Conservation (phyloP, 768 basidiomycete species). For the Gyrodon lividus region DNA sequence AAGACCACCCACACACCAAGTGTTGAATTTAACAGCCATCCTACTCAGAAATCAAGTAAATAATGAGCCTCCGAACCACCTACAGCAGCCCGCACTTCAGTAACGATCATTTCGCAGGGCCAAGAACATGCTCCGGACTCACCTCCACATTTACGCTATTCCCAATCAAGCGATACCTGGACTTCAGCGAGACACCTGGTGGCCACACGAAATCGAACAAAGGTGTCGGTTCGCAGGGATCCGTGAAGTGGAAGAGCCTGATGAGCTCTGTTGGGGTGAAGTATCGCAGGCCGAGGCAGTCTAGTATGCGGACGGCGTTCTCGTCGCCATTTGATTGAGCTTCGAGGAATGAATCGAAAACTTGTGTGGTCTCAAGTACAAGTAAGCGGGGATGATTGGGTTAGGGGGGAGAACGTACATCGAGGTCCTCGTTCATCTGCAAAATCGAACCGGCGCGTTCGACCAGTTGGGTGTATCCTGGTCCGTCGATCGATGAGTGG, state of each 20-base stretch:
- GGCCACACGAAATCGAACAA: conserved; percentile 59
- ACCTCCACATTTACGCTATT: conserved; percentile 83
- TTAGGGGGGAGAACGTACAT: conserved; percentile 42
- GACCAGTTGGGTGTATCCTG: conserved; percentile 75
- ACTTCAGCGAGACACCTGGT: conserved; percentile 53
- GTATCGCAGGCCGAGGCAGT: conserved; percentile 65
- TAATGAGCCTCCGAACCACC: conserved; percentile 55
- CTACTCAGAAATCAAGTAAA: conserved; percentile 49
- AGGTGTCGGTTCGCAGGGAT: conserved; percentile 4
- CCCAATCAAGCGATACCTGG: conserved; percentile 74
- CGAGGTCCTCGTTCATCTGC: conserved; percentile 64
- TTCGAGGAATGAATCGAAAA: conserved; percentile 55
- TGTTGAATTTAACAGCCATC: neutral
- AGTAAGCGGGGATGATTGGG: neutral
- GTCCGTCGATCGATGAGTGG: neutral
- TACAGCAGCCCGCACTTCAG: conserved; percentile 7
- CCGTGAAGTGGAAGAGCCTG: conserved; percentile 59
- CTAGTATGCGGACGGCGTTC: conserved; percentile 53
- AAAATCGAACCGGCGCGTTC: conserved; percentile 78
- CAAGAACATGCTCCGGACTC: neutral
- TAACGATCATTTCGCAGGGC: neutral
- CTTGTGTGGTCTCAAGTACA: conserved; percentile 52
- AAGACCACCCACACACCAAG: no score
- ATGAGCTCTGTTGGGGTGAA: conserved; percentile 74
- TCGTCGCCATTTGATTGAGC: conserved; percentile 40